Conservation (phyloP, 495 filamentous ascomycete genomes). For the Sordaria brevicollis region DNA sequence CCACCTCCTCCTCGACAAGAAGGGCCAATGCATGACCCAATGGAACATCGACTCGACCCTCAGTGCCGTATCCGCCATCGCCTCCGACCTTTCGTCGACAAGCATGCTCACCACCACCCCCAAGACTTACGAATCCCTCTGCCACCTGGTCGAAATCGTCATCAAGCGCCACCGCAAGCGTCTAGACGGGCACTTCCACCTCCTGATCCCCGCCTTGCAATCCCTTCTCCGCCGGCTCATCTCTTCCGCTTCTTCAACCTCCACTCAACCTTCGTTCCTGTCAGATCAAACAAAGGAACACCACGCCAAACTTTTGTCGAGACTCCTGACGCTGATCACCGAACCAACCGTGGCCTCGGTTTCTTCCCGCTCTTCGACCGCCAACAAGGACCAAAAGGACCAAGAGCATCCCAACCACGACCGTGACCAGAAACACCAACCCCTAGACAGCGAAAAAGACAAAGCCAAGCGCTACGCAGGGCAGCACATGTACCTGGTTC, state of each 20-base stretch:
- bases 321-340: conserved; percentile 66
- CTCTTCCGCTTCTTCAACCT: conserved; percentile 29
- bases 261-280: background rate
- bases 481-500: conserved; percentile 59
- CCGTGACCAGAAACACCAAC: background rate
- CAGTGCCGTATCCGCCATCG: conserved; percentile 42
- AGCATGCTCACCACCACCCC: conserved; percentile 3
- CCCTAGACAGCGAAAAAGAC: conserved; percentile 64
- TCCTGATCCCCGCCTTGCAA: conserved; percentile 54
- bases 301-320: conserved; percentile 54
- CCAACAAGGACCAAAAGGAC: background rate
- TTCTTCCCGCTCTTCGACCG: conserved; percentile 24
- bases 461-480: conserved; percentile 66
- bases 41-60: conserved; percentile 61
- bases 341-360: conserved; percentile 70
- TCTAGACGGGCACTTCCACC: conserved; percentile 50
- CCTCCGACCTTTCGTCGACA: conserved; percentile 25
- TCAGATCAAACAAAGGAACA: conserved; percentile 17
- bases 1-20: conserved; percentile 46
- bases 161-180: conserved; percentile 40
- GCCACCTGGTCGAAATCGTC: conserved; percentile 53
- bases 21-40: conserved; percentile 47
- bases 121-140: conserved; percentile 41
- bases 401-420: conserved; percentile 18
- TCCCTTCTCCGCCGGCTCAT: conserved; percentile 56